phyloP scores from a whole-genome alignment of 805 yeast genomes.

The Metschnikowia baotianmanensis region DNA sequence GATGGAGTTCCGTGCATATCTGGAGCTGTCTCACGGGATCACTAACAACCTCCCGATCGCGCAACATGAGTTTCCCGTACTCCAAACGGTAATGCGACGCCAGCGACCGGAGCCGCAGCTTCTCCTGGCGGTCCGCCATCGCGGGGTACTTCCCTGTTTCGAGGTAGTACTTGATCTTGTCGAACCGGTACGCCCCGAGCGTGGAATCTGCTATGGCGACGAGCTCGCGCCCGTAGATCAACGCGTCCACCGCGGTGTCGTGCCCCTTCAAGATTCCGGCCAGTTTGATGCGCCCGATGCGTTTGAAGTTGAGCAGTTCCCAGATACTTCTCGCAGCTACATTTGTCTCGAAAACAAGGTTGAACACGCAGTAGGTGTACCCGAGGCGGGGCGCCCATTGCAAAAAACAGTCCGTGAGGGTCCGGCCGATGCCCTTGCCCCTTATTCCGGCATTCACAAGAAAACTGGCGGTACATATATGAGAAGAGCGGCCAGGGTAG shows the following conservation, averaged over 20 bases:
- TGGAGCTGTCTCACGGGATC: slow-evolving; percentile 72
- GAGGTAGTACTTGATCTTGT: slow-evolving; percentile 71
- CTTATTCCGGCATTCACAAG: slow-evolving; percentile 91
- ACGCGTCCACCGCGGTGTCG: slow-evolving; percentile 81
- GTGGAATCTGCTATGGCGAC: slow-evolving; percentile 52
- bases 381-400: slow-evolving; percentile 93
- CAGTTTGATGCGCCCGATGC: slow-evolving; percentile 78
- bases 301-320: slow-evolving; percentile 71
- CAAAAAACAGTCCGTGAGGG: slow-evolving; percentile 76
- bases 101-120: slow-evolving; percentile 77
- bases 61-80: slow-evolving; percentile 71
- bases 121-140: slow-evolving; percentile 76
- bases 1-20: slow-evolving; percentile 70
- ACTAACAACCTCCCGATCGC: slow-evolving; percentile 79
- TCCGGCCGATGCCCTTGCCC: slow-evolving; percentile 87
- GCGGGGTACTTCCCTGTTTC: slow-evolving; percentile 87
- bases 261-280: slow-evolving; percentile 87
- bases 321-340: slow-evolving; percentile 76
- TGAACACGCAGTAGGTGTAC: slow-evolving; percentile 79
- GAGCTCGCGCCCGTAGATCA: slow-evolving; percentile 80
- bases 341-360: slow-evolving; percentile 85
- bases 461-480: slow-evolving; percentile 87
- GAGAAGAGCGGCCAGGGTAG: slow-evolving; percentile 90
- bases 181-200: slow-evolving; percentile 60
- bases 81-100: slow-evolving; percentile 73